Evolutionary conservation across 495 filamentous ascomycete species (phyloP), one percentile per base, ranked within the genome.

Genomic region (Penicillium roqueforti): DNA sequence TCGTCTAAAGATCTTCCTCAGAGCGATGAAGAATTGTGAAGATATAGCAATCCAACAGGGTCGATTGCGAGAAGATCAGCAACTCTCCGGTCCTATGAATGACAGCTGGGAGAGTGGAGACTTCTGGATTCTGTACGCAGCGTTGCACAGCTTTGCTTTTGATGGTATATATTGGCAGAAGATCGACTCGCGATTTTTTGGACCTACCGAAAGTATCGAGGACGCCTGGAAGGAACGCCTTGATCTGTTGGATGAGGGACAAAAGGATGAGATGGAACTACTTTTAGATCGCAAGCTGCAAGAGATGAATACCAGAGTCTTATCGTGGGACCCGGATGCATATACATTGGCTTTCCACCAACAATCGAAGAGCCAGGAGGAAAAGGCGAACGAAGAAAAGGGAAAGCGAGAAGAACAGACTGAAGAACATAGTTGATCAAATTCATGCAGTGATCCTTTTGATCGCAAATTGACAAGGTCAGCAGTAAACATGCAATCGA

Each of bases 311-410:
- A 29, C 14, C 6, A 52, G 31, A 11, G 10, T 29, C 25, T 19
- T 59, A 14, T 46, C 25, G 6, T 56, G 53, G 57, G 53, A 56
- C 2, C 39, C 28, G 3, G 46, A 56, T 39, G 53, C 48, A 26
- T 47, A 52, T 6, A 47, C 46, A 13, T 22, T 34, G 32, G 14
- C 32, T n/a, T n/a, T 34, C n/a, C 32, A n/a, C 32, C 1, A 14
- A 14, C 13, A 34, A 34, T 34, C n/a, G 5, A 7, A 34, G 14
- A n/a, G 32, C 7, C 32, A 34, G n/a, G n/a, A 34, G 14, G n/a
- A n/a, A 34, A 34, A 5, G 14, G n/a, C n/a, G n/a, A n/a, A n/a
- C n/a, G n/a, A n/a, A n/a, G n/a, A n/a, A n/a, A n/a, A n/a, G n/a
- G n/a, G n/a, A n/a, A n/a, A n/a, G n/a, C n/a, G n/a, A n/a, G n/a